These are phyloP conservation scores for Colletotrichum siamense DNA, from an alignment of 2,329 filamentous ascomycete species.

Conservation along the genomic window DNA sequence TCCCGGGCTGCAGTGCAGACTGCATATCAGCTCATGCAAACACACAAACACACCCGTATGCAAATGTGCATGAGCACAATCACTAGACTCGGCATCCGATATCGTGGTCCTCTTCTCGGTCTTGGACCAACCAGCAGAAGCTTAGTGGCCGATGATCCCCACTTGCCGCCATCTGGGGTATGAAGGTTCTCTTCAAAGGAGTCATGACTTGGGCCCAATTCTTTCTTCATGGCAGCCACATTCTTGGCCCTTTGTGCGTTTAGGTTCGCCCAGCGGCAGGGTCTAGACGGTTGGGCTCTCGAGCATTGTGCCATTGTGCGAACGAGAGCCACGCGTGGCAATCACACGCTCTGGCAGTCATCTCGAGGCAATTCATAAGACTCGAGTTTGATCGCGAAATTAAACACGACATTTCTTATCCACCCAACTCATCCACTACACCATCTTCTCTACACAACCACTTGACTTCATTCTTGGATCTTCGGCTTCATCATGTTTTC, in stretches of 20 bases:
- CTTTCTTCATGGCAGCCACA: background rate
- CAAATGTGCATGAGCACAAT: background rate
- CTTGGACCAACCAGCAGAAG: background rate
- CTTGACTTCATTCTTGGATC: background rate
- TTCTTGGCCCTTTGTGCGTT: background rate
- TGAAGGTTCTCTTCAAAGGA: background rate
- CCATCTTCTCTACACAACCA: background rate
- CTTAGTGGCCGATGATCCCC: background rate
- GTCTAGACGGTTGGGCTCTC: background rate
- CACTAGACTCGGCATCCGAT: background rate
- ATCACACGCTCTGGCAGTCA: background rate
- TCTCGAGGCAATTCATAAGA: background rate
- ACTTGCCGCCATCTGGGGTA: background rate
- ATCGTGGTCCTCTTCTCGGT: background rate
- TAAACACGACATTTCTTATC: background rate
- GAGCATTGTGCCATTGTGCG: background rate
- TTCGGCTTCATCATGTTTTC: background rate
- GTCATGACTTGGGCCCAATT: background rate
- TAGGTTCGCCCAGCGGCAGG: background rate
- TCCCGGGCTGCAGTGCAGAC: background rate
- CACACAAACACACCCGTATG: background rate
- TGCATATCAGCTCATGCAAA: conserved; percentile 1
- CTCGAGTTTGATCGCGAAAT: background rate
- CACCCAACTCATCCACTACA: background rate
- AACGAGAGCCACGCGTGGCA: background rate